Evolutionary conservation across 331 rosid genomes (phyloP), one percentile per base, ranked within the genome.

Genomic region (Quercus phellos): DNA sequence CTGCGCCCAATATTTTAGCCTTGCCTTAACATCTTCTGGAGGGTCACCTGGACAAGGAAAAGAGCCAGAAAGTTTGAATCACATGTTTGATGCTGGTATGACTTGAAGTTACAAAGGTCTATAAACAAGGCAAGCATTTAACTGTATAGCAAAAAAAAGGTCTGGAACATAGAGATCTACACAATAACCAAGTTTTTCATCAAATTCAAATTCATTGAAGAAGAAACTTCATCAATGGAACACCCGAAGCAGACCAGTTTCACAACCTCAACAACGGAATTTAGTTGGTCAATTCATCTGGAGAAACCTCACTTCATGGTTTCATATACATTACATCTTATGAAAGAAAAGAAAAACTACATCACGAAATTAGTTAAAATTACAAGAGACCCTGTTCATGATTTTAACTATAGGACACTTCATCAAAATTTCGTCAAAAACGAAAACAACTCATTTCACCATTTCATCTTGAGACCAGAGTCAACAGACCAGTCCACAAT

Each of bases 1-100:
- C 76, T 94, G 97, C 0, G 98, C 98, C 98, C 97, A 94, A 72
- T 72, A 94, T 68, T 92, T 94, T 79, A 94, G 96, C 86, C 98
- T 89, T 4, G 96, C 98, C 58, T 94, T 94, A 8, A 94, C 98
- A 79, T 94, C 98, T 75, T 94, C 94, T 0, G 98, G 98, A 83
- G 85, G 92, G 34, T 94, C 98, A 79, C 97, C 98, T 87, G 82
- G 64, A 75, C 79, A 61, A 46, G 74, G 10, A 58, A 74, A 53
- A 43, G 19, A 14, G 34, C 4, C 51, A 34, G 16, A 34, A 66
- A 13, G 70, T 66, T 18, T 17, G n/a, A 13, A 51, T 66, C 50
- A 66, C 3, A 66, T 35, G 26, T 10, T 30, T 17, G 71, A 66
- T 34, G 27, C 26, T 66, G 3, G 5, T 3, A 66, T 34, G 51